Evolutionary conservation across 2,329 filamentous ascomycete genomes (phyloP), one percentile per base, ranked within the genome.

Genomic region (Talaromyces sp.): DNA sequence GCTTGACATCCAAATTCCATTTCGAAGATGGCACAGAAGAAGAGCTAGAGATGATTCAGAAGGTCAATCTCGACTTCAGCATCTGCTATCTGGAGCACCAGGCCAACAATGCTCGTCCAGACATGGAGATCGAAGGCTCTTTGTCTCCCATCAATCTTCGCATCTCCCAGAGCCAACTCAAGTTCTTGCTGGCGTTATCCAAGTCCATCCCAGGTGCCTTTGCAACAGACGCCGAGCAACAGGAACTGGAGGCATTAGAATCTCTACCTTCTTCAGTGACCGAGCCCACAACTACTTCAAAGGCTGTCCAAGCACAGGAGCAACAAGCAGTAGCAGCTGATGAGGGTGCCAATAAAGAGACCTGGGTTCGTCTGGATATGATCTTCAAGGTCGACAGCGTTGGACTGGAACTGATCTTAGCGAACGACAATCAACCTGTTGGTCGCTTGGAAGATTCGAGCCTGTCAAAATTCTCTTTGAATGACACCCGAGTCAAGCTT

Each of bases 31-130:
- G 86, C 30, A 75, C 83, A 51, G 84, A 85, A 0, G 94, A 99
- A 71, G 91, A 96, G 69, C 79, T 99, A 7, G 91, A 99, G 69
- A 88, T 99, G 78, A 96, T 99, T 62, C 92, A 99, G 66, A 91
- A 97, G 63, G 91, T 99, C 11, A 94, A 99, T 69, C 78, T 99
- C 20, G 90, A 89, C 43, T 97, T 99, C 75, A 90, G 89, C 55
- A 87, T 99, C 59, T 95, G 89, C 2, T 93, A 97, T 72, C 85
- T 92, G 1, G 93, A 97, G 68, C 94, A 99, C 68, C 86, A 85
- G 62, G 72, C 83, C 29, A 89, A 88, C 13, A 79, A 83, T 48
- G 87, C 94, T 65, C 84, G 93, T 35, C 94, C 94, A 0, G 93
- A 99, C 66, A 87, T 91, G 45, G 93, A 97, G 73, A 86, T 99